A percentile compares a stretch with the other conserved stretches of the same genome.
Conservation (phyloP, 768 basidiomycete genomes). For the Scleroderma bovista region DNA sequence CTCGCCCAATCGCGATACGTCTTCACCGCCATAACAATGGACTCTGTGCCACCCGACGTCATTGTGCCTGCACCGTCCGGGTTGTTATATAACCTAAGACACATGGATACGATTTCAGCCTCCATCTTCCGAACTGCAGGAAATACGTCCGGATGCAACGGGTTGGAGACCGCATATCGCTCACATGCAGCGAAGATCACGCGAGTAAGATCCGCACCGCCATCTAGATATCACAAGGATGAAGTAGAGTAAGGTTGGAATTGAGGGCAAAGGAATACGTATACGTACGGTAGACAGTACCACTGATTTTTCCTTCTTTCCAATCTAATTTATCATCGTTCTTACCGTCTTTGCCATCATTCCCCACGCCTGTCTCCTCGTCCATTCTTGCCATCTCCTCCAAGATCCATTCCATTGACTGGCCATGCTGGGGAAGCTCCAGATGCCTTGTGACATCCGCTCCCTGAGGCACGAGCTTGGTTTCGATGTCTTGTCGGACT, state of each 20-base stretch:
- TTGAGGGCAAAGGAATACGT: not conserved
- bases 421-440: constrained; percentile 57
- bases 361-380: constrained; percentile 34
- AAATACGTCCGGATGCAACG: constrained; percentile 90
- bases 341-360: constrained; percentile 9
- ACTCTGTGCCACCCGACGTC: constrained; percentile 94
- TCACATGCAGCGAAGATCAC: constrained; percentile 78
- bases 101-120: constrained; percentile 88
- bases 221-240: constrained; percentile 44
- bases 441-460: constrained; percentile 60
- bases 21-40: constrained; percentile 93
- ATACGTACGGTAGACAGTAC: constrained; percentile 77
- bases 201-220: constrained; percentile 73
- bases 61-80: constrained; percentile 86
- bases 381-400: constrained; percentile 82
- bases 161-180: constrained; percentile 82
- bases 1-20: constrained; percentile 91
- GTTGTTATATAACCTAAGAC: constrained; percentile 77
- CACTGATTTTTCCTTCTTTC: constrained; percentile 71
- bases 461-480: constrained; percentile 61
- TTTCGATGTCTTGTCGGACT: constrained; percentile 61
- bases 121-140: constrained; percentile 96
- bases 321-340: constrained; percentile 37
- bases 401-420: constrained; percentile 66
- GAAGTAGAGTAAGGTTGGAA: not conserved